Conservation (phyloP, 495 filamentous ascomycete species). For the Apiosordaria backusii region DNA sequence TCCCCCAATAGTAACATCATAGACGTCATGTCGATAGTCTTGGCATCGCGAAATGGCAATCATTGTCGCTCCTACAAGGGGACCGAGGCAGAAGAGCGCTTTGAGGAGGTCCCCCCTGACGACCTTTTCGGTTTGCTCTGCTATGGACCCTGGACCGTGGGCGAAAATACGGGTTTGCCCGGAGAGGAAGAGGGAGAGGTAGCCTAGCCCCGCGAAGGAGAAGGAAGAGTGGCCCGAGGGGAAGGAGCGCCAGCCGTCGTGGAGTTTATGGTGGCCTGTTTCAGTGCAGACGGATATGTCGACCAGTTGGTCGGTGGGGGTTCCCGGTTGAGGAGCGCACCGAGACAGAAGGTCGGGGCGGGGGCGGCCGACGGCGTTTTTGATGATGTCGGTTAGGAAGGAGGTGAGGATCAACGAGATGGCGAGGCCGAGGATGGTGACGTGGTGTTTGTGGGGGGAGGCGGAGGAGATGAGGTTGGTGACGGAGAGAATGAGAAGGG, state of each 20-base stretch:
- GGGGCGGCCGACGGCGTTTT: slow-evolving; percentile 86
- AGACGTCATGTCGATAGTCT: slow-evolving; percentile 94
- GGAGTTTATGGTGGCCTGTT: slow-evolving; percentile 67
- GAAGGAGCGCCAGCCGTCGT: slow-evolving; percentile 93
- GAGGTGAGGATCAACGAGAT: slow-evolving; percentile 73
- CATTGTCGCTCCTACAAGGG: slow-evolving; percentile 75
- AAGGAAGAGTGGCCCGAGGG: slow-evolving; percentile 87
- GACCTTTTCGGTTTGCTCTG: slow-evolving; percentile 25
- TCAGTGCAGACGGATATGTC: slow-evolving; percentile 77
- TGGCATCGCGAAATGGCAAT: slow-evolving; percentile 88
- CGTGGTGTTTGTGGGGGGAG: slow-evolving; percentile 75
- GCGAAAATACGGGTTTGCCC: slow-evolving; percentile 78
- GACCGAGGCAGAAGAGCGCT: slow-evolving; percentile 61
- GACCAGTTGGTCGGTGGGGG: slow-evolving; percentile 64
- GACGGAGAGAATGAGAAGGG: slow-evolving; percentile 58
- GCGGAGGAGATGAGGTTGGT: slow-evolving; percentile 59
- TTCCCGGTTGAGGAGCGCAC: slow-evolving; percentile 69
- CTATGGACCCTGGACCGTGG: slow-evolving; percentile 47
- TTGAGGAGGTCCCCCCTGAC: slow-evolving; percentile 57
- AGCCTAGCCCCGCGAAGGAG: slow-evolving; percentile 81
- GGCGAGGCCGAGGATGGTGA: slow-evolving; percentile 73
- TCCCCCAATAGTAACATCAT: slow-evolving; percentile 77
- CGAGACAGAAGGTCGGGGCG: slow-evolving; percentile 85
- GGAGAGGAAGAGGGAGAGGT: slow-evolving; percentile 71
- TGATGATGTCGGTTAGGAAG: slow-evolving; percentile 86